Conservation (phyloP, 805 yeast genomes). For the Saccharomycopsis oosterbeekiorum region DNA sequence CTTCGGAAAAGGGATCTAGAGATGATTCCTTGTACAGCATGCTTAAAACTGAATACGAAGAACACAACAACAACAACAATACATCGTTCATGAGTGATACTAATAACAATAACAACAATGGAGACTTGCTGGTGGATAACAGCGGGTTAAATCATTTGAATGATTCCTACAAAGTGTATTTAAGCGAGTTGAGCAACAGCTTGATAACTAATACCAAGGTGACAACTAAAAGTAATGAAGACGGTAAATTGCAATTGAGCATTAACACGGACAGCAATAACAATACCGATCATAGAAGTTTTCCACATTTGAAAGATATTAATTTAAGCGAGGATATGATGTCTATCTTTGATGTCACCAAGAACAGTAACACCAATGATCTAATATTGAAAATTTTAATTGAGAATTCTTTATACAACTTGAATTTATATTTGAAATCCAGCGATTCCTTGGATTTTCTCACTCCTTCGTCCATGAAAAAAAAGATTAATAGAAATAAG, state of each 20-base stretch:
- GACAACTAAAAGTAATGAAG: background rate
- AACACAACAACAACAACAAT: constrained; percentile 4
- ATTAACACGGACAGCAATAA: background rate
- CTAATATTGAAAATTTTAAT: constrained; percentile 30
- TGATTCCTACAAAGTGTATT: constrained; percentile 17
- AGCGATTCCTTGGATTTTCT: constrained; percentile 9
- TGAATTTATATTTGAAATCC: constrained; percentile 13
- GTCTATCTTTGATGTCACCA: constrained; percentile 14
- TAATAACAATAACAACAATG: constrained; percentile 1
- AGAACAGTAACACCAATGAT: constrained; percentile 18
- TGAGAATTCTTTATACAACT: constrained; percentile 33
- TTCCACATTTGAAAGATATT: constrained; percentile 11
- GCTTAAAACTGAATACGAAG: constrained; percentile 11
- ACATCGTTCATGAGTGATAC: constrained; percentile 2
- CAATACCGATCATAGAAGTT: background rate
- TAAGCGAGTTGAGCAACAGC: constrained; percentile 15
- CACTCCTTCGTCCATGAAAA: constrained; percentile 2
- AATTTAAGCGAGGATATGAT: constrained; percentile 14
- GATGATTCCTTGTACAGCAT: constrained; percentile 2
- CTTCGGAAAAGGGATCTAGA: background rate
- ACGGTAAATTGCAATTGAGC: background rate
- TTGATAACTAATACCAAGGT: constrained; percentile 9
- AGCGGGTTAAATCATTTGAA: constrained; percentile 12
- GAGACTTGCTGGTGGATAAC: constrained; percentile 3
- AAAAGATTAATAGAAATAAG: background rate